Evolutionary conservation across 331 rosid species (phyloP).

Genomic region (Malus hybrid): DNA sequence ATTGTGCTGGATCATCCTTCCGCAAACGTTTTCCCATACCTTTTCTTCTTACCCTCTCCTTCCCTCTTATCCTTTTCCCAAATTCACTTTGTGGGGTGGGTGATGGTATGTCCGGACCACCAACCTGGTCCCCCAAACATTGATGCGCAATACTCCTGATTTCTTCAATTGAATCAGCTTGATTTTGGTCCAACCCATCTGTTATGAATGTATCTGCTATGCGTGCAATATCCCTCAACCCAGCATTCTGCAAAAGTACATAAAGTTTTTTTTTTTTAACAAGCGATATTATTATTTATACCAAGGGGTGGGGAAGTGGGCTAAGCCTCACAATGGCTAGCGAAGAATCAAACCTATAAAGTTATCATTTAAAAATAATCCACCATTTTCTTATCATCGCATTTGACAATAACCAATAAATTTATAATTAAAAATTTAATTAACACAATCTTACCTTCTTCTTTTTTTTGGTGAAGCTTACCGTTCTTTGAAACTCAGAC

Average conservation of each 20-base stretch:
- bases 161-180: slow-evolving; percentile 67
- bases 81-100: slow-evolving; percentile 47
- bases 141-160: slow-evolving; percentile 82
- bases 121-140: slow-evolving; percentile 92
- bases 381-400: background rate
- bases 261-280: no score
- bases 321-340: no score
- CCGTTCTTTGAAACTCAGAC: slow-evolving; percentile 96
- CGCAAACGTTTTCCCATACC: slow-evolving; percentile 68
- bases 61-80: slow-evolving; percentile 84
- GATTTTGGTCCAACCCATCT: slow-evolving; percentile 76
- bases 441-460: background rate
- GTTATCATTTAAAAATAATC: background rate
- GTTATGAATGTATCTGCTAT: slow-evolving; percentile 87
- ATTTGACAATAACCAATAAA: background rate
- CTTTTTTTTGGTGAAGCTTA: background rate
- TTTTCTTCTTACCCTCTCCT: slow-evolving; percentile 91
- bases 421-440: background rate
- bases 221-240: slow-evolving; percentile 90
- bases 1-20: slow-evolving; percentile 60
- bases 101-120: slow-evolving; percentile 58
- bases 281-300: no score
- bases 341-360: no score
- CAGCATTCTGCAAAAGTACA: slow-evolving; percentile 68
- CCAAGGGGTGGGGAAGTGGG: no score